phyloP scores from a whole-genome alignment of 208 protist species.

The Leishmania tropica region DNA sequence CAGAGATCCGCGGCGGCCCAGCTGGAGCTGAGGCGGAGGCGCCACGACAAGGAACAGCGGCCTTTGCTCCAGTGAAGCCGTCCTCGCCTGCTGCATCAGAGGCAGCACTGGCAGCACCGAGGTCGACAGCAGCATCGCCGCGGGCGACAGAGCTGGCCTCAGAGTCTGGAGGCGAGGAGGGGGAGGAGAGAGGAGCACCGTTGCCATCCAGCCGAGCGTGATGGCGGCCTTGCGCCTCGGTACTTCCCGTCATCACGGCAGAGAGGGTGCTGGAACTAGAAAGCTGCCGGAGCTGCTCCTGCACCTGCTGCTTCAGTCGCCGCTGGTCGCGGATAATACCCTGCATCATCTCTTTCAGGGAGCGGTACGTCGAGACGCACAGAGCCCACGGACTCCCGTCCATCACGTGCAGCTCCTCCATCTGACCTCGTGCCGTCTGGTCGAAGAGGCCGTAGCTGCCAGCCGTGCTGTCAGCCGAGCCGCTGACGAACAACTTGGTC shows the following conservation, averaged over 20 bases:
- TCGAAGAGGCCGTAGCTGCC: constrained; percentile 40
- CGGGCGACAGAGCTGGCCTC: background rate
- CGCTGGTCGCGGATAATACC: constrained; percentile 67
- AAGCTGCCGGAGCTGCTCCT: constrained; percentile 48
- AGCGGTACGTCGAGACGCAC: constrained; percentile 74
- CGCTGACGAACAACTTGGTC: constrained; percentile 56
- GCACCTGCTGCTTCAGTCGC: constrained; percentile 58
- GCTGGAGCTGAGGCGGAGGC: background rate
- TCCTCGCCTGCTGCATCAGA: background rate
- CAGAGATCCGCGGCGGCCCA: constrained; percentile 26
- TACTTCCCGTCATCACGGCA: constrained; percentile 18
- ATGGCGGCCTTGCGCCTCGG: background rate
- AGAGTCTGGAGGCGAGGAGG: background rate
- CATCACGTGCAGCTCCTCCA: constrained; percentile 90
- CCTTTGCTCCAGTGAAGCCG: background rate
- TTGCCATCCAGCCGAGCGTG: background rate
- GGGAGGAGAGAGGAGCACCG: background rate
- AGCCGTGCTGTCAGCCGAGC: constrained; percentile 26
- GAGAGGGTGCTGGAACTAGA: constrained; percentile 27
- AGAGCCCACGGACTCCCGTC: constrained; percentile 82
- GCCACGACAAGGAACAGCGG: background rate
- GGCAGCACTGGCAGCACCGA: background rate
- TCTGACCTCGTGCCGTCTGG: constrained; percentile 56
- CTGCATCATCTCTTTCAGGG: constrained; percentile 76
- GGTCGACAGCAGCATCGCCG: constrained; percentile 1